These are phyloP conservation scores for Brassica incana DNA, from an alignment of 345 rosid genomes.

Conservation along the genomic window DNA sequence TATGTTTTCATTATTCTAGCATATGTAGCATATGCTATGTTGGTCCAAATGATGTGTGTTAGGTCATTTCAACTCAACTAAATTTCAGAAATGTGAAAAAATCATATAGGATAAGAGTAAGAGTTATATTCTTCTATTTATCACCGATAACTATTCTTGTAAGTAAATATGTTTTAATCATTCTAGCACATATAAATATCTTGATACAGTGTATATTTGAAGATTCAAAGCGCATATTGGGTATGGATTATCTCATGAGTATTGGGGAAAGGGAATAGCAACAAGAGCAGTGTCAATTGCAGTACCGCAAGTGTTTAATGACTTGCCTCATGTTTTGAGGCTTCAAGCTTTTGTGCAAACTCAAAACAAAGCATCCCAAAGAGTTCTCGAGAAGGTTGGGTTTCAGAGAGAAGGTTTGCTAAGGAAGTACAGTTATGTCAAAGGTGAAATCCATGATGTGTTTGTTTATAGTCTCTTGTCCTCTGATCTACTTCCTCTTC, in stretches of 20 bases:
- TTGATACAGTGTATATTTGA: background rate
- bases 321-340: conserved; percentile 42
- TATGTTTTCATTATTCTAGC: too few relatives aligned
- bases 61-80: background rate
- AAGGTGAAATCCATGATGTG: conserved; percentile 42
- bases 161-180: background rate
- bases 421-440: conserved; percentile 43
- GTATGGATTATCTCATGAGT: conserved; percentile 42
- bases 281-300: conserved; percentile 44
- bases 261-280: conserved; percentile 54
- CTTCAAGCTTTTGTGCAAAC: conserved; percentile 46
- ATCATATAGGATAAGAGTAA: background rate
- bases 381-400: conserved; percentile 49
- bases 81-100: background rate
- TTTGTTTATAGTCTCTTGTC: conserved; percentile 42
- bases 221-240: conserved; percentile 44
- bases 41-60: background rate
- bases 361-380: conserved; percentile 45
- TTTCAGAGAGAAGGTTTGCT: conserved; percentile 44
- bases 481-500: conserved; percentile 18
- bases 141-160: background rate
- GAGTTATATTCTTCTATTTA: background rate
- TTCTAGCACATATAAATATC: background rate
- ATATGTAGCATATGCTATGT: background rate
- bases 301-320: conserved; percentile 35